Conservation (phyloP, 2,329 filamentous ascomycete species). For the Lachnum nothofagi region DNA sequence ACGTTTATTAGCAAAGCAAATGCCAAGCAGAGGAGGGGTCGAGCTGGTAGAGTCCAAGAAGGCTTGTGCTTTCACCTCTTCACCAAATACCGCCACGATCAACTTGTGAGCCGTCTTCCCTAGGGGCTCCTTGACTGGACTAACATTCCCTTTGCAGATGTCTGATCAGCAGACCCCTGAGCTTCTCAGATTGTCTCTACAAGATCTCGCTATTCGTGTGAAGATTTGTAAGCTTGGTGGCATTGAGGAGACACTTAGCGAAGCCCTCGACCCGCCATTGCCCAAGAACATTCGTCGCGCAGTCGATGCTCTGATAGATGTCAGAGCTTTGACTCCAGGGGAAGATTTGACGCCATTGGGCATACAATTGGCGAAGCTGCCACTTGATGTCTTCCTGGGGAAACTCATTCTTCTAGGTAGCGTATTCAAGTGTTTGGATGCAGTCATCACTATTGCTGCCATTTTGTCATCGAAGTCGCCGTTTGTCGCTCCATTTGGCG, state of each 20-base stretch:
- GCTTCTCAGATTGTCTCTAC: constrained; percentile 87
- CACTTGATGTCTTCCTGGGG: constrained; percentile 88
- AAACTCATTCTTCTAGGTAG: constrained; percentile 85
- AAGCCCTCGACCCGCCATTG: constrained; percentile 85
- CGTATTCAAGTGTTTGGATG: constrained; percentile 87
- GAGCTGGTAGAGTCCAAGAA: constrained; percentile 91
- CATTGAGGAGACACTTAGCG: constrained; percentile 81
- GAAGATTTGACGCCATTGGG: constrained; percentile 88
- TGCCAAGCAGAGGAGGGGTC: constrained; percentile 87
- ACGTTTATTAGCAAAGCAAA: constrained; percentile 95
- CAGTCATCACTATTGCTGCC: constrained; percentile 84
- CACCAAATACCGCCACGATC: constrained; percentile 82
- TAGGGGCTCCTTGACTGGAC: background rate
- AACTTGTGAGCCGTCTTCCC: constrained; percentile 37
- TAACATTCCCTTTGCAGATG: constrained; percentile 43
- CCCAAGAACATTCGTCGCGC: constrained; percentile 89
- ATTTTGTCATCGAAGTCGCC: constrained; percentile 93
- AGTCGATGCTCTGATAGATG: constrained; percentile 88
- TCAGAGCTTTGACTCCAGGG: constrained; percentile 72
- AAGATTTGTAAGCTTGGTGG: constrained; percentile 96
- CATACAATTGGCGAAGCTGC: constrained; percentile 77
- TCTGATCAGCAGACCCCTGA: constrained; percentile 92
- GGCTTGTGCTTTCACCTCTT: constrained; percentile 95
- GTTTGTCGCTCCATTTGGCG: constrained; percentile 80
- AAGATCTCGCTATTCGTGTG: constrained; percentile 90